These are phyloP conservation scores for Saccharomycopsis schoenii DNA, from an alignment of 805 yeast genomes.

Conservation along the genomic window DNA sequence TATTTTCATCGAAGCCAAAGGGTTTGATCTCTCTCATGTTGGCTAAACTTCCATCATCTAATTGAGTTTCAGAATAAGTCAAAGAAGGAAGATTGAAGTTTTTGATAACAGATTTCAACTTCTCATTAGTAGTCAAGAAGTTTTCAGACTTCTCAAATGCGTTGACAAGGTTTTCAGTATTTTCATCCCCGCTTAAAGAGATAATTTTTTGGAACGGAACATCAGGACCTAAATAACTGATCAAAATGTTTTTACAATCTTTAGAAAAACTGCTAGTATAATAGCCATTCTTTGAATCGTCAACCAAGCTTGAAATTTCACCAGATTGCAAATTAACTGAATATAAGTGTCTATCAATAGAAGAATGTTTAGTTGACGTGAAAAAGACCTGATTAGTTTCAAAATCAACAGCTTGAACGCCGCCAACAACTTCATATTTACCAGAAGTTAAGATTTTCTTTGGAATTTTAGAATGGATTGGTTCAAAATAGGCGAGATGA, in stretches of 20 bases:
- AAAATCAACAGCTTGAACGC: constrained; percentile 53
- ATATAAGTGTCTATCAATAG: constrained; percentile 79
- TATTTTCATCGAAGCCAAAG: constrained; percentile 46
- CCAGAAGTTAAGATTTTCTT: constrained; percentile 55
- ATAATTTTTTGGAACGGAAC: constrained; percentile 72
- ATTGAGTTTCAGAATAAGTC: constrained; percentile 41
- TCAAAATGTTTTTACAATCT: constrained; percentile 62
- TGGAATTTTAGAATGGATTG: constrained; percentile 49
- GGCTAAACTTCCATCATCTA: constrained; percentile 36
- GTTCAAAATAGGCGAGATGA: constrained; percentile 80
- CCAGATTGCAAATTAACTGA: constrained; percentile 47
- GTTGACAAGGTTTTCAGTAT: constrained; percentile 4
- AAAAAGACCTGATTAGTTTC: constrained; percentile 44
- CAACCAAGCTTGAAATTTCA: constrained; percentile 35
- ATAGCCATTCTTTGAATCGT: constrained; percentile 49
- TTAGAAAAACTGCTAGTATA: constrained; percentile 66
- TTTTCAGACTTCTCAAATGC: constrained; percentile 26
- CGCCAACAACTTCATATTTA: constrained; percentile 82
- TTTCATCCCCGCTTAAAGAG: constrained; percentile 31
- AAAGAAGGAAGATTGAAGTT: constrained; percentile 49
- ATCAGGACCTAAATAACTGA: constrained; percentile 69
- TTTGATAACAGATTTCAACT: constrained; percentile 30
- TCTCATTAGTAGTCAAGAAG: constrained; percentile 36
- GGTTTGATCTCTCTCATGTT: constrained; percentile 77
- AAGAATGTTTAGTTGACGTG: constrained; percentile 63